phyloP scores from a whole-genome alignment of 2,329 filamentous ascomycete species.

The Aspergillus neotritici region DNA sequence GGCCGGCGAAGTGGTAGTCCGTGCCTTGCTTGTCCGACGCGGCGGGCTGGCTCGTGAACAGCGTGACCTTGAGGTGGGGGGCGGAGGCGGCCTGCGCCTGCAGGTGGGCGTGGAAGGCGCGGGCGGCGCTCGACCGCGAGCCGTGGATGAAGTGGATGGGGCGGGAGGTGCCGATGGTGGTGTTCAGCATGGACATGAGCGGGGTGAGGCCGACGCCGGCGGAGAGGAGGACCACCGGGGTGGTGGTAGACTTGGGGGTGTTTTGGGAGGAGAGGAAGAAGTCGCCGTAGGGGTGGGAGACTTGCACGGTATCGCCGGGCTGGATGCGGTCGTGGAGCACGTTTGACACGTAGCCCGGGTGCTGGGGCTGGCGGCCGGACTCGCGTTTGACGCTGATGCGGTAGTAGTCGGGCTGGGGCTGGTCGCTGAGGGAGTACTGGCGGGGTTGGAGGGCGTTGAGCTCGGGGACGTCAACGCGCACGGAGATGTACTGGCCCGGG shows the following conservation, averaged over 20 bases:
- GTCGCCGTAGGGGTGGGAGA: constrained; percentile 62
- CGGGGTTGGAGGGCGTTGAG: constrained; percentile 59
- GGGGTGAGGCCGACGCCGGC: constrained; percentile 57
- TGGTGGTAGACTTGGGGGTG: not conserved
- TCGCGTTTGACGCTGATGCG: constrained; percentile 68
- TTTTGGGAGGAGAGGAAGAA: constrained; percentile 48
- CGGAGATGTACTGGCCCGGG: constrained; percentile 68
- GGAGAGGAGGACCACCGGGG: constrained; percentile 56
- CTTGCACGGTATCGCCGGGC: constrained; percentile 56
- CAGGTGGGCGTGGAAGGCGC: constrained; percentile 49
- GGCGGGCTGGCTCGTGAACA: constrained; percentile 53
- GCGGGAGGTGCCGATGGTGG: constrained; percentile 38
- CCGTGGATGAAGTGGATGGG: constrained; percentile 57
- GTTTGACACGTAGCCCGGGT: constrained; percentile 63
- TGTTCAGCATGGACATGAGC: constrained; percentile 55
- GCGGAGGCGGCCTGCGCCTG: constrained; percentile 51
- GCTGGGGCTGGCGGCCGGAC: constrained; percentile 44
- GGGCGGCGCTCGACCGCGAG: constrained; percentile 42
- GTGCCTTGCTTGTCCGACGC: constrained; percentile 46
- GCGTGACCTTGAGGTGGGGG: constrained; percentile 46
- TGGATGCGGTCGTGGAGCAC: constrained; percentile 58
- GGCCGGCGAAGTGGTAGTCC: constrained; percentile 51
- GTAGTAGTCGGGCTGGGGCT: constrained; percentile 56
- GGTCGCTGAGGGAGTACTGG: constrained; percentile 68
- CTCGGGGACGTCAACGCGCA: constrained; percentile 53